Percentiles rank a stretch among this genome's conserved stretches.
These are phyloP conservation scores for Trifolium pratense DNA, from an alignment of 306 rosid species.

Conservation along the genomic window DNA sequence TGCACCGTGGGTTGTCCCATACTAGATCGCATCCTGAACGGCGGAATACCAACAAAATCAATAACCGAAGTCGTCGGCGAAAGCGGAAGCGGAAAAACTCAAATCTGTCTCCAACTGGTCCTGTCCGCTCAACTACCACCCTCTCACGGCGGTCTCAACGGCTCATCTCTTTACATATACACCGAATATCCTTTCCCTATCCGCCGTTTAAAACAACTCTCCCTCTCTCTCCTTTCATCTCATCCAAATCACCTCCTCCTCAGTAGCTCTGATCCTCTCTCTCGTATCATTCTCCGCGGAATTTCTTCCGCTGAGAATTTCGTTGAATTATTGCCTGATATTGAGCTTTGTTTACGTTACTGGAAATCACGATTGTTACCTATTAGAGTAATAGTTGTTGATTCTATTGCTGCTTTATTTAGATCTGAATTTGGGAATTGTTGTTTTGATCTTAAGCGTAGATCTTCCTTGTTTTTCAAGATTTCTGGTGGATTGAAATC, in stretches of 20 bases:
- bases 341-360: conserved; percentile 46
- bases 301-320: conserved; percentile 59
- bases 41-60: conserved; percentile 83
- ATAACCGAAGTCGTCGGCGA: conserved; percentile 78
- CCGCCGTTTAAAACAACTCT: conserved; percentile 80
- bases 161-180: conserved; percentile 74
- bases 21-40: conserved; percentile 63
- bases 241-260: conserved; percentile 28
- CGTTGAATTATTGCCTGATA: conserved; percentile 52
- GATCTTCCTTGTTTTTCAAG: conserved; percentile 73
- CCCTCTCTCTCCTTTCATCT: conserved; percentile 44
- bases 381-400: conserved; percentile 66
- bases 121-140: conserved; percentile 81
- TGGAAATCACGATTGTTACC: conserved; percentile 52
- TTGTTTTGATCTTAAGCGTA: conserved; percentile 57
- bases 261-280: conserved; percentile 50
- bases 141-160: conserved; percentile 76
- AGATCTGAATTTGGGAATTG: conserved; percentile 83
- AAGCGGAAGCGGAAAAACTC: conserved; percentile 86
- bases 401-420: conserved; percentile 86
- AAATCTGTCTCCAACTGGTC: conserved; percentile 82
- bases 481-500: conserved; percentile 69
- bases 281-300: conserved; percentile 52
- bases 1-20: conserved; percentile 71
- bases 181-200: conserved; percentile 79